phyloP scores from a whole-genome alignment of 202 grass and related monocot genomes.

The Schoenoplectus tabernaemontani region DNA sequence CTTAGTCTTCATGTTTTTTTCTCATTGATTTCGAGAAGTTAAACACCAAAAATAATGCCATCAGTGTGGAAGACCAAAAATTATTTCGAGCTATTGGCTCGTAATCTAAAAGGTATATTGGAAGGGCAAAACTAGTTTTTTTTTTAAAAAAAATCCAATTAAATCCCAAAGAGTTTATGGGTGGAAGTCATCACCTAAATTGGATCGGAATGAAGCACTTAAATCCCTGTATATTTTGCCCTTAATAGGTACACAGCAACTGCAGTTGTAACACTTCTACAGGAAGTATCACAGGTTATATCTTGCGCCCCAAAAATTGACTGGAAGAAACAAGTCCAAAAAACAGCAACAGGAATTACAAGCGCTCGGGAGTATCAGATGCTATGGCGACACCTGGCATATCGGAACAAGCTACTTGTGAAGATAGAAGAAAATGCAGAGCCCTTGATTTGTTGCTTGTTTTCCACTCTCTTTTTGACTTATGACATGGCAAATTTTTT shows the following conservation, averaged over 20 bases:
- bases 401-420: constrained; percentile 45
- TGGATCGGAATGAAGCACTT: background rate
- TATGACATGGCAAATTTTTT: background rate
- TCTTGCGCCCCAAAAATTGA: constrained; percentile 37
- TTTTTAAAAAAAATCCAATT: background rate
- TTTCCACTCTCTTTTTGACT: background rate
- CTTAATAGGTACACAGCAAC: constrained; percentile 58
- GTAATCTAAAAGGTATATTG: background rate
- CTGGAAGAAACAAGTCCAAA: constrained; percentile 63
- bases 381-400: constrained; percentile 90
- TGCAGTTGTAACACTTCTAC: constrained; percentile 57
- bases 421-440: constrained; percentile 32
- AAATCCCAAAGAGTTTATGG: background rate
- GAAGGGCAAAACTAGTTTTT: background rate
- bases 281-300: constrained; percentile 74
- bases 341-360: constrained; percentile 76
- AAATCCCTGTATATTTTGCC: background rate
- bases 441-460: constrained; percentile 49
- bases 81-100: no score
- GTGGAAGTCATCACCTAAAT: background rate
- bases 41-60: no score
- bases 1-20: no score
- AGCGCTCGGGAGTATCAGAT: constrained; percentile 85
- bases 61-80: no score
- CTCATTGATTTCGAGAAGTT: no score